Evolutionary conservation across 352 stramenopile genomes (phyloP).

Genomic region (Thalassiosira mediterranea): DNA sequence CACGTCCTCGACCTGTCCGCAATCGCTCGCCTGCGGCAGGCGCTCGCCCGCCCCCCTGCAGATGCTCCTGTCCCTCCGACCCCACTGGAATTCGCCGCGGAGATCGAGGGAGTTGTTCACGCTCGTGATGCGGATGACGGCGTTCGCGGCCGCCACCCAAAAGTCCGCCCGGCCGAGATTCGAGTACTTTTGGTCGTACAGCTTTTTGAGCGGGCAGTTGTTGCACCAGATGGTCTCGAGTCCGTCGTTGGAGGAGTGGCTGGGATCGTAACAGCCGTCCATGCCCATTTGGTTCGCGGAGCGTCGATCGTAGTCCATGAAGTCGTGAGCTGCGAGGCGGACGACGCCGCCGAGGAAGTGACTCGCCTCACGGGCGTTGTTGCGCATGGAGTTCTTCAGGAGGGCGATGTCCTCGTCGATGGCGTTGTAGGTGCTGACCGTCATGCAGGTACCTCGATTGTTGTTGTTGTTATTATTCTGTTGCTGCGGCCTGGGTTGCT

Average conservation of each 20-base stretch:
- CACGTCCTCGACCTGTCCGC: conserved; percentile 44
- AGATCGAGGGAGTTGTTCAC: conserved; percentile 41
- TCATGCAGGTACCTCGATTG: neutral
- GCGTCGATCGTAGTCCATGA: conserved; percentile 33
- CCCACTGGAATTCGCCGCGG: conserved; percentile 46
- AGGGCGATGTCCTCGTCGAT: conserved; percentile 23
- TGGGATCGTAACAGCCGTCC: conserved; percentile 42
- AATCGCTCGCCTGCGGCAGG: conserved; percentile 31
- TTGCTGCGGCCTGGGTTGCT: neutral
- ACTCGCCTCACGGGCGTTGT: neutral
- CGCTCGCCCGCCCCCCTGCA: conserved; percentile 24
- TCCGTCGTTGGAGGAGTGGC: conserved; percentile 29
- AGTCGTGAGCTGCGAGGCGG: conserved; percentile 39
- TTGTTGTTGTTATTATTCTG: neutral
- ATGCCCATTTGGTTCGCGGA: conserved; percentile 7
- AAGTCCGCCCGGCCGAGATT: conserved; percentile 43
- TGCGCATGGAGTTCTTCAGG: conserved; percentile 4
- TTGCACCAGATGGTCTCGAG: conserved; percentile 42
- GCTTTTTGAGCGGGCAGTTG: conserved; percentile 20
- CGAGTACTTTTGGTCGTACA: conserved; percentile 45
- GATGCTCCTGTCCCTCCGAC: conserved; percentile 24
- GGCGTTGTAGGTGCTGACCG: neutral
- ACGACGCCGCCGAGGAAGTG: conserved; percentile 41
- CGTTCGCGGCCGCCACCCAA: conserved; percentile 47
- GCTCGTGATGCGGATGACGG: conserved; percentile 32